Evolutionary conservation across 139 green algal species (phyloP).

Genomic region (Medakamo hakoo): DNA sequence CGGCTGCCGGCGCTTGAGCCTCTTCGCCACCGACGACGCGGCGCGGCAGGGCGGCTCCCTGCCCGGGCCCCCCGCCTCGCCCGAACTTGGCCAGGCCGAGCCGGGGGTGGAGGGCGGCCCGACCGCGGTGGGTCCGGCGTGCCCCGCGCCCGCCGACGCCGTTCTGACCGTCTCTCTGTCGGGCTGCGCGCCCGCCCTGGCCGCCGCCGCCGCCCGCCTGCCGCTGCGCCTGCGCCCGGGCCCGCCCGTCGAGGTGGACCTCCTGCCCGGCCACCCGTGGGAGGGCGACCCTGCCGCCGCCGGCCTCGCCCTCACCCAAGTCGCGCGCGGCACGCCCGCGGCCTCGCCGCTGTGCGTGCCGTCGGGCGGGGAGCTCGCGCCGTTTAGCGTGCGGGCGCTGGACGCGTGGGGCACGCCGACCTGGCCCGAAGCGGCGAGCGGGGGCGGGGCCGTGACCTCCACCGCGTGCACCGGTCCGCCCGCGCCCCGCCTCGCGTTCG

Average conservation of each 20-base stretch:
- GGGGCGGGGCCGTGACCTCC: too few species aligned
- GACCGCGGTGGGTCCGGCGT: not conserved
- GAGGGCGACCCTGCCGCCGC: not conserved
- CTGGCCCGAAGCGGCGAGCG: too few species aligned
- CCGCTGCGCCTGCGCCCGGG: slow-evolving; percentile 28
- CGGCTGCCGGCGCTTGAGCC: not conserved
- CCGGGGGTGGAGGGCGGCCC: not conserved
- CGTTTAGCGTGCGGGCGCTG: slow-evolving; percentile 21
- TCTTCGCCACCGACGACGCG: too few species aligned
- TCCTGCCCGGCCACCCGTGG: slow-evolving; percentile 31
- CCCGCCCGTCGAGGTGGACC: slow-evolving; percentile 19
- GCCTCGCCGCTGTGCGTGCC: too few species aligned
- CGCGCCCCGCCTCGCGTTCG: not conserved
- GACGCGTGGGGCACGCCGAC: slow-evolving; percentile 46
- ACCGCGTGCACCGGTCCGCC: too few species aligned
- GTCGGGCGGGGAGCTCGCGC: too few species aligned
- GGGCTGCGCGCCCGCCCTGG: too few species aligned
- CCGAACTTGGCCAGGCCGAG: too few species aligned
- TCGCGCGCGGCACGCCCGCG: not conserved
- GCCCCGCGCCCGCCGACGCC: slow-evolving; percentile 1
- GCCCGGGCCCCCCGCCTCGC: too few species aligned
- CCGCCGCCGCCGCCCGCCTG: slow-evolving; percentile 10
- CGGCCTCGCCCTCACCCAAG: slow-evolving; percentile 16
- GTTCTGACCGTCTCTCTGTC: too few species aligned
- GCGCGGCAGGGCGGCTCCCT: too few species aligned